Evolutionary conservation across 2,329 filamentous ascomycete genomes (phyloP).

Genomic region (Colletotrichum brevisporum): DNA sequence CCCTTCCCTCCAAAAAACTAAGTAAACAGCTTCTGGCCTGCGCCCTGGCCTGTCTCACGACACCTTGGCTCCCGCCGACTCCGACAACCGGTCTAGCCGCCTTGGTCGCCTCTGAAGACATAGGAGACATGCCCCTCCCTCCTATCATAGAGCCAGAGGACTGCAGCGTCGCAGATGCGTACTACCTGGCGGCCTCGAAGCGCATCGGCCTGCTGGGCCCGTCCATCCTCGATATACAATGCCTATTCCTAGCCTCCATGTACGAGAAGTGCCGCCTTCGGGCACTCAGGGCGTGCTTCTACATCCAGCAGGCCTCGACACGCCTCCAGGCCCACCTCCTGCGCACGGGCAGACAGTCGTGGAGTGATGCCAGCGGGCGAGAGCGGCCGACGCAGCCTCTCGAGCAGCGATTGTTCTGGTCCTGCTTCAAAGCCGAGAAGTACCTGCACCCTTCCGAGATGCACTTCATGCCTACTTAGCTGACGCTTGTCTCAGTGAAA

Average conservation of each 20-base stretch:
- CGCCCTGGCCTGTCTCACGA: constrained; percentile 24
- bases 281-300: constrained; percentile 43
- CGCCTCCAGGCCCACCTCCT: constrained; percentile 33
- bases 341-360: constrained; percentile 18
- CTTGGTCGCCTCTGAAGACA: not conserved
- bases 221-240: constrained; percentile 45
- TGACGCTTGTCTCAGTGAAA: not conserved
- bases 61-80: constrained; percentile 18
- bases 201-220: constrained; percentile 43
- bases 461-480: no score
- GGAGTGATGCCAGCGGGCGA: constrained; percentile 6
- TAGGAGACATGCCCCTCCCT: not conserved
- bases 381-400: constrained; percentile 22
- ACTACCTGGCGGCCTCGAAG: constrained; percentile 44
- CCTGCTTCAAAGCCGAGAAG: constrained; percentile 44
- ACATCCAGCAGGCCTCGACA: constrained; percentile 42
- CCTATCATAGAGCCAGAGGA: constrained; percentile 20
- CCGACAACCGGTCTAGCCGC: not conserved
- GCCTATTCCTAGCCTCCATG: constrained; percentile 44
- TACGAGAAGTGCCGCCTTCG: constrained; percentile 44
- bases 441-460: not conserved
- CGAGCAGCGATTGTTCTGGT: constrained; percentile 43
- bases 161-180: constrained; percentile 37
- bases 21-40: constrained; percentile 28
- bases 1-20: not conserved